These are phyloP conservation scores for Aschersonia sp. DNA, from an alignment of 2,329 filamentous ascomycete species.

Conservation along the genomic window DNA sequence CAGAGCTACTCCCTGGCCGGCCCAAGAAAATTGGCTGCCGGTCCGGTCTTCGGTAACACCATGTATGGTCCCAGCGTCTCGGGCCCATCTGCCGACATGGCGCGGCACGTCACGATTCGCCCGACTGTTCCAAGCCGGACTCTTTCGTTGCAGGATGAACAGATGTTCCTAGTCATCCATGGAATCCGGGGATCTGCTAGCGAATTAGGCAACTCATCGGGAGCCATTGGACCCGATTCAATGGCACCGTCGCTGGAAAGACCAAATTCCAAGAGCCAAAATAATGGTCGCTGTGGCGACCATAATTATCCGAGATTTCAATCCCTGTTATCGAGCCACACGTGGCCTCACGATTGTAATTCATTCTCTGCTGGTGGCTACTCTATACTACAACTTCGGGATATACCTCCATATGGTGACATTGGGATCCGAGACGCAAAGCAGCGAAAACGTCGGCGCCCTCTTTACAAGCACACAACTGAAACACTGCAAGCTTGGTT, in stretches of 20 bases:
- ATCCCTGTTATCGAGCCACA: conserved; percentile 29
- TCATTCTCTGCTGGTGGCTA: conserved; percentile 24
- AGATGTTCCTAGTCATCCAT: conserved; percentile 15
- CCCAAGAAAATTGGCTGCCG: conserved; percentile 9
- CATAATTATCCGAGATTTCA: conserved; percentile 30
- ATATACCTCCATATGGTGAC: conserved; percentile 27
- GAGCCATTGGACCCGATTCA: neutral
- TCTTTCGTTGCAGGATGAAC: conserved; percentile 20
- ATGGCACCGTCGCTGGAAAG: neutral
- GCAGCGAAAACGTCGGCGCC: conserved; percentile 56
- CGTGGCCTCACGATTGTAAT: conserved; percentile 26
- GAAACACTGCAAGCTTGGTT: conserved; percentile 74
- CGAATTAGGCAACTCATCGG: neutral
- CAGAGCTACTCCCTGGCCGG: conserved; percentile 9
- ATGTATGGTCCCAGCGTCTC: conserved; percentile 8
- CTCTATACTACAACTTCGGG: conserved; percentile 25
- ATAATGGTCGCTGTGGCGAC: conserved; percentile 22
- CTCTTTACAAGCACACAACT: conserved; percentile 81
- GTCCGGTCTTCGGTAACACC: conserved; percentile 15
- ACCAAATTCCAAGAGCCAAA: conserved; percentile 16
- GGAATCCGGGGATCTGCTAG: conserved; percentile 11
- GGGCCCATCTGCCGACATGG: conserved; percentile 16
- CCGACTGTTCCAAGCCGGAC: conserved; percentile 25
- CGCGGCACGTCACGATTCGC: conserved; percentile 20
- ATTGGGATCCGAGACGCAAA: conserved; percentile 29